These are phyloP conservation scores for Agastache rugosa DNA, from an alignment of 257 asterid species.

Conservation along the genomic window DNA sequence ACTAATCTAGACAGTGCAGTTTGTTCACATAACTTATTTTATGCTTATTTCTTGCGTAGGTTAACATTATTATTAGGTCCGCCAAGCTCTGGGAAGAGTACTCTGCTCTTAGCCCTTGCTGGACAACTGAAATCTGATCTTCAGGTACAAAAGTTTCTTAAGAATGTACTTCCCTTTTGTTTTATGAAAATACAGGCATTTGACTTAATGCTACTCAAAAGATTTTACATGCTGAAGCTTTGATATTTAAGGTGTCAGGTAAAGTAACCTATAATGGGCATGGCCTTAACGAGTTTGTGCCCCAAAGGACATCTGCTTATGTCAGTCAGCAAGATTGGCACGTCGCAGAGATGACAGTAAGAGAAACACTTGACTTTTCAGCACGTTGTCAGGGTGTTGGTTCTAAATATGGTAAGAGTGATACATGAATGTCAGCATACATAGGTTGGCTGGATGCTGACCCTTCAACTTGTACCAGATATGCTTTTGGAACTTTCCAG, in stretches of 20 bases:
- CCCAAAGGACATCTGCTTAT: constrained; percentile 87
- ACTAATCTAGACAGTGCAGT: constrained; percentile 28
- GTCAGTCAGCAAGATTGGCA: constrained; percentile 94
- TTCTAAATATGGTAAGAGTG: constrained; percentile 74
- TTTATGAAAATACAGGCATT: neutral
- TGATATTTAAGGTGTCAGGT: constrained; percentile 80
- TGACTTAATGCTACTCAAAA: constrained; percentile 11
- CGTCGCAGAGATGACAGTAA: constrained; percentile 90
- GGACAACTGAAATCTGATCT: constrained; percentile 87
- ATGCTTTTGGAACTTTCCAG: constrained; percentile 95
- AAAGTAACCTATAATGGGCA: constrained; percentile 91
- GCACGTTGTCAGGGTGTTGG: constrained; percentile 96
- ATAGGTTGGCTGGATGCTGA: constrained; percentile 44
- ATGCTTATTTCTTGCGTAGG: constrained; percentile 50
- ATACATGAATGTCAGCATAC: constrained; percentile 27
- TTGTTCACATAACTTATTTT: constrained; percentile 34
- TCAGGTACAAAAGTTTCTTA: constrained; percentile 58
- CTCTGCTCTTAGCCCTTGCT: constrained; percentile 86
- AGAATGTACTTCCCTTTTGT: neutral
- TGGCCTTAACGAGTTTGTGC: constrained; percentile 82
- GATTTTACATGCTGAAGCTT: constrained; percentile 40
- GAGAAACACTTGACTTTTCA: constrained; percentile 88
- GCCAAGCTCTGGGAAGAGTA: constrained; percentile 98
- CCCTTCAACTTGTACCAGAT: constrained; percentile 55
- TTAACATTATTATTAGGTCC: constrained; percentile 92